A percentile compares a stretch with the other conserved stretches of the same genome.
phyloP scores from a whole-genome alignment of 148 eudicot species.

The Amaranthus hypochondriacus region DNA sequence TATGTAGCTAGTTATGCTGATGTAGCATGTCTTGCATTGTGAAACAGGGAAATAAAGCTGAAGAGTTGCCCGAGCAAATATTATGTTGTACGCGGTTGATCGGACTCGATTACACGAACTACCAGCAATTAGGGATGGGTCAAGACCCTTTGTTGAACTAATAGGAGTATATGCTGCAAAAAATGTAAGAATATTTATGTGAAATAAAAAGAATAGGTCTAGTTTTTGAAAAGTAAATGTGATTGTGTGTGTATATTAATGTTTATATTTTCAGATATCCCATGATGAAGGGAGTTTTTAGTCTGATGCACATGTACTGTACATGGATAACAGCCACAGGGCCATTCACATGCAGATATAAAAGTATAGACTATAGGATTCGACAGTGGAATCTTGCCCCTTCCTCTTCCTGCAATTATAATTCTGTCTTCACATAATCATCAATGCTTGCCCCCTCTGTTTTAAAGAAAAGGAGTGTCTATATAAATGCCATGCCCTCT shows the following conservation, averaged over 20 bases:
- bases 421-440: slow-evolving; percentile 17
- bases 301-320: slow-evolving; percentile 27
- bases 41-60: slow-evolving; percentile 82
- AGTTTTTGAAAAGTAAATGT: slow-evolving; percentile 21
- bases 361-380: background rate
- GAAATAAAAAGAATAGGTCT: slow-evolving; percentile 17
- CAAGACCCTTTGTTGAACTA: slow-evolving; percentile 36
- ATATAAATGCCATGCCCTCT: background rate
- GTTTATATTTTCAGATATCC: background rate
- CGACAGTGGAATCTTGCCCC: slow-evolving; percentile 8
- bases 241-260: slow-evolving; percentile 13
- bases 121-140: slow-evolving; percentile 60
- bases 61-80: slow-evolving; percentile 91
- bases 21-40: background rate
- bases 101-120: slow-evolving; percentile 67
- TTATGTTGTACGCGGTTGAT: slow-evolving; percentile 83
- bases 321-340: slow-evolving; percentile 10
- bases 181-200: slow-evolving; percentile 21
- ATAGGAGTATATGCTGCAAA: slow-evolving; percentile 6
- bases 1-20: background rate
- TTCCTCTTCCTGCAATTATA: slow-evolving; percentile 21
- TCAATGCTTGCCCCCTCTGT: slow-evolving; percentile 9
- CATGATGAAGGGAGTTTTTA: slow-evolving; percentile 17
- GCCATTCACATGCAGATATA: slow-evolving; percentile 26
- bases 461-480: slow-evolving; percentile 6